phyloP scores from a whole-genome alignment of 2,329 filamentous ascomycete species.

The Nigrospora oryzae region DNA sequence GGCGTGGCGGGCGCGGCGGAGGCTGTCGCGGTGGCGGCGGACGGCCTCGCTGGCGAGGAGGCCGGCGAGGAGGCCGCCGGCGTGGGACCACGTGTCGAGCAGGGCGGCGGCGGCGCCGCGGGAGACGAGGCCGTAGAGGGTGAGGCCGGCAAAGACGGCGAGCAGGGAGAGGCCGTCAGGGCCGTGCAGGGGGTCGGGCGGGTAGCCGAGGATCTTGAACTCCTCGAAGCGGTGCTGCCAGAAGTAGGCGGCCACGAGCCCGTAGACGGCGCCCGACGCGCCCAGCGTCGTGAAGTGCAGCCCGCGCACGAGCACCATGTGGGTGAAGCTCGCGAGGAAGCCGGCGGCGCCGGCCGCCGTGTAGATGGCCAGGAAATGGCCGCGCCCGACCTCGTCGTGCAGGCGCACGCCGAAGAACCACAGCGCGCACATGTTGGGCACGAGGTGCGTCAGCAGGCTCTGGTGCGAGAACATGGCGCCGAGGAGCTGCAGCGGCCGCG shows the following conservation, averaged over 20 bases:
- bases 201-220: constrained; percentile 49
- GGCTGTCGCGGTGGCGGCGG: constrained; percentile 18
- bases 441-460: constrained; percentile 46
- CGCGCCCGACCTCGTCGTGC: constrained; percentile 63
- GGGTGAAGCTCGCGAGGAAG: constrained; percentile 48
- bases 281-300: constrained; percentile 49
- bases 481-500: constrained; percentile 52
- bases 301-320: constrained; percentile 35
- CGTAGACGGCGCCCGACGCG: constrained; percentile 57
- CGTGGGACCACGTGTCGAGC: constrained; percentile 43
- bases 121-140: constrained; percentile 38
- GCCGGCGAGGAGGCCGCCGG: constrained; percentile 42
- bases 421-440: constrained; percentile 56
- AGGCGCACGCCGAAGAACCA: constrained; percentile 58
- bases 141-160: constrained; percentile 39
- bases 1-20: constrained; percentile 13
- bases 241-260: constrained; percentile 53
- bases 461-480: constrained; percentile 65
- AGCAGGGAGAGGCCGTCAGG: constrained; percentile 47
- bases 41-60: constrained; percentile 28
- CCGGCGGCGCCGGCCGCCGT: constrained; percentile 48
- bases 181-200: constrained; percentile 41
- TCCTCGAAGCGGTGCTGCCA: constrained; percentile 48
- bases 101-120: constrained; percentile 28
- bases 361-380: constrained; percentile 61